Base-by-base conservation (phyloP, 495 filamentous ascomycete species). In the Penicillium roqueforti region DNA sequence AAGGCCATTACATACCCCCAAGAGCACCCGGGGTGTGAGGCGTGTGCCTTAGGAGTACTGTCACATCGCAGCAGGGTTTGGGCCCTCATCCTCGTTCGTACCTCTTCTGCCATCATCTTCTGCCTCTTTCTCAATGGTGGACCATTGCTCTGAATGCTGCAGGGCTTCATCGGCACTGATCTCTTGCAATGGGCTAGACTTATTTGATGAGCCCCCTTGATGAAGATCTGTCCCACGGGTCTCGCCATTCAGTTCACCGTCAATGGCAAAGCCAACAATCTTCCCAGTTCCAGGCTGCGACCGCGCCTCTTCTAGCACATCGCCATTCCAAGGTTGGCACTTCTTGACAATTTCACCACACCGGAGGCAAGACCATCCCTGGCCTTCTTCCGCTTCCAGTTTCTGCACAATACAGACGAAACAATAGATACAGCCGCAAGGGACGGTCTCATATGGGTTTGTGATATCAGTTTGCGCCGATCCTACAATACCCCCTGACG, bases 381-480 rank as follows among this genome's bases (percentile, higher is more conserved):
- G 92, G 6, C 92, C 93, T 60, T 97, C 93, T 69, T 97, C 95
- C 3, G 84, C 83, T 65, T 96, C 93, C 9, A 99, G 71, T 53
- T 88, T 83, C 36, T 89, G 87, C 3, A 92, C 90, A n/a, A 97
- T 69, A 68, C 93, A 99, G n/a, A 95, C 88, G 60, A 92, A 98
- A 68, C 93, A 98, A 71, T 97, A 97, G 40, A 96, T 77, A 67
- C 91, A 95, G 0, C 90, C 89, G 65, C 93, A 98, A 3, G 91
- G 87, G 18, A 95, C 81, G 0, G 90, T 83, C 65, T 96, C 91
- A 61, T 98, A 98, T 0, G 95, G 91, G 67, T 97, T 98, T 3
- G 92, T 96, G 50, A 97, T 85, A 61, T 97, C 95, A 0, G 95
- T 97, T 43, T 92, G 86, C 14, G 91, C 88, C 10, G 89, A 93